These are phyloP conservation scores for Alternaria sp. DNA, from an alignment of 2,329 filamentous ascomycete species.

Conservation along the genomic window DNA sequence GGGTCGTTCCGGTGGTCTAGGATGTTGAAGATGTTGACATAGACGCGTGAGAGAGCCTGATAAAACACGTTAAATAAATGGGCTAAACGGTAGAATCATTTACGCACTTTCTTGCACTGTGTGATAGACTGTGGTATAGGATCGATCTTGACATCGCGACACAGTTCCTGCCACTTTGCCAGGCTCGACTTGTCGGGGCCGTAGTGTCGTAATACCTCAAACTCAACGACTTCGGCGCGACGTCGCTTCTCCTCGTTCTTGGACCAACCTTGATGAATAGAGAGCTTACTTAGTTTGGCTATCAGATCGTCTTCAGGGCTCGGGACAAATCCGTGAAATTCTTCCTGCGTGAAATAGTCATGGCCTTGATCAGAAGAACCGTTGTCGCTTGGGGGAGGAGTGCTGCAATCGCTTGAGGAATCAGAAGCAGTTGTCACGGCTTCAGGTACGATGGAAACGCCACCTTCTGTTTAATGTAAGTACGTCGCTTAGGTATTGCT, in stretches of 20 bases:
- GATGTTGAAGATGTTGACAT: constrained; percentile 28
- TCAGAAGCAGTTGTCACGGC: neutral
- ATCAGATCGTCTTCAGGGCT: constrained; percentile 15
- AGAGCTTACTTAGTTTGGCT: constrained; percentile 27
- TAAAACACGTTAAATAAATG: neutral
- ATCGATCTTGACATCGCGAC: constrained; percentile 23
- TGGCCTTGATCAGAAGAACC: neutral
- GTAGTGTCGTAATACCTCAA: constrained; percentile 24
- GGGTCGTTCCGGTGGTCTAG: constrained; percentile 23
- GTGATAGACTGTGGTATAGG: constrained; percentile 27
- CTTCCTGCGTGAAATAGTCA: constrained; percentile 1
- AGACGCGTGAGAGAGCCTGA: constrained; percentile 17
- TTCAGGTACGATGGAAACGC: neutral
- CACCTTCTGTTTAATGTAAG: constrained; percentile 6
- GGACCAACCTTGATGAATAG: constrained; percentile 22
- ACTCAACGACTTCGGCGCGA: constrained; percentile 15
- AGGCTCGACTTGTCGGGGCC: constrained; percentile 22
- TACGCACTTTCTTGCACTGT: constrained; percentile 35
- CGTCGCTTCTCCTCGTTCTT: constrained; percentile 10
- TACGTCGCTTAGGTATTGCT: neutral
- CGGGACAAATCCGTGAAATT: constrained; percentile 21
- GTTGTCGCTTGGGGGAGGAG: constrained; percentile 4
- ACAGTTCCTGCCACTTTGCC: constrained; percentile 34
- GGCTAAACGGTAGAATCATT: neutral
- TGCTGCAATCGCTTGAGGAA: constrained; percentile 2